Evolutionary conservation across 176 grass and related monocot species (phyloP).

Genomic region (Phoenix roebelenii): DNA sequence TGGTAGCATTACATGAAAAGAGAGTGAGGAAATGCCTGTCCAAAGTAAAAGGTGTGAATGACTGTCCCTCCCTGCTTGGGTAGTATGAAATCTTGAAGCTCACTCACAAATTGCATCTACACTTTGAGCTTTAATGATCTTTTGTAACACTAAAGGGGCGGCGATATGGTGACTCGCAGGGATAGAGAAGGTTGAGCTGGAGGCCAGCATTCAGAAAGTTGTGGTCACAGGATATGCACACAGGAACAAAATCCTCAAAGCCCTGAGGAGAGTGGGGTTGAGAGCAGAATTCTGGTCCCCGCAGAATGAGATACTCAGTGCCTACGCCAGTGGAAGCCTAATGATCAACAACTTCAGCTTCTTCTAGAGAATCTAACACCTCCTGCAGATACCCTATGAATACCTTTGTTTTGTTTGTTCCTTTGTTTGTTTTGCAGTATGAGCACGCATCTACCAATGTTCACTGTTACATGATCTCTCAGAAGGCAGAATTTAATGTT

Average conservation of each 20-base stretch:
- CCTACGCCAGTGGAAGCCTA: conserved; percentile 61
- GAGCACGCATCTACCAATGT: too few species aligned
- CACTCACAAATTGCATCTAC: neutral
- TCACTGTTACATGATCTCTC: too few species aligned
- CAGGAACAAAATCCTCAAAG: conserved; percentile 93
- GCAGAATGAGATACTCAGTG: conserved; percentile 79
- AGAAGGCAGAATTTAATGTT: too few species aligned
- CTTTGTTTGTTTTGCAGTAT: too few species aligned
- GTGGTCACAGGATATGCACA: conserved; percentile 82
- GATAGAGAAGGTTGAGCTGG: conserved; percentile 91
- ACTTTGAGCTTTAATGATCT: too few species aligned
- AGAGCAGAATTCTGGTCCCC: conserved; percentile 85
- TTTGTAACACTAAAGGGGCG: too few species aligned
- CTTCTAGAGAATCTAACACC: conserved; percentile 35
- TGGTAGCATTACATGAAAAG: conserved; percentile 96
- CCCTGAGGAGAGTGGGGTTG: conserved; percentile 82
- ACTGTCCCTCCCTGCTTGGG: neutral
- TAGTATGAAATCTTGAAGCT: conserved; percentile 3
- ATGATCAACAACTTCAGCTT: conserved; percentile 72
- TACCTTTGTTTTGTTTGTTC: conserved; percentile 2
- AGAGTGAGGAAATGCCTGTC: conserved; percentile 91
- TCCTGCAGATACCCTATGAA: neutral
- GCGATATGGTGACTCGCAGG: conserved; percentile 22
- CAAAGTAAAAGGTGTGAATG: conserved; percentile 95
- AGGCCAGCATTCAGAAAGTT: conserved; percentile 87